Evolutionary conservation across 345 rosid species (phyloP), one percentile per base, ranked within the genome.

Genomic region (Mercurialis annua): DNA sequence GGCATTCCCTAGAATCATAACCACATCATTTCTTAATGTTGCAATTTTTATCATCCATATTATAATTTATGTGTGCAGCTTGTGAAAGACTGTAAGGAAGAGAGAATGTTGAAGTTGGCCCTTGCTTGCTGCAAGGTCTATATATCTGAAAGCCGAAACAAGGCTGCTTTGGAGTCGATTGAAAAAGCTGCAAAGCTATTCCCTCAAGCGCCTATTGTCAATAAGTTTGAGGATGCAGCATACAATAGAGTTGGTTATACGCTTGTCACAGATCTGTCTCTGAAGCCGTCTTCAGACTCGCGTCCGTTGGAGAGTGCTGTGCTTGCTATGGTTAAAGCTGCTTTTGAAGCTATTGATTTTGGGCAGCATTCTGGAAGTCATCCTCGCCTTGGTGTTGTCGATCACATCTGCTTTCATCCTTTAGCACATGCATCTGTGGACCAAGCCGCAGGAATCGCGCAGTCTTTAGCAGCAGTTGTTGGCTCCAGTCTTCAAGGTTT

Each of bases 321-420:
- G 30, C 77, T 89, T 81, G 84, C 98, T 16, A 89, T 90, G 88
- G 91, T 90, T 71, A 82, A 84, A 76, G 81, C 90, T 73, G 94
- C 98, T 56, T 80, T 88, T 40, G 85, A 83, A 55, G 71, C 81
- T 1, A 84, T 90, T 58, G 81, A 81, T 55, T 81, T 90, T 49
- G 86, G 78, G 79, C 78, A 62, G 61, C 98, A 93, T 53, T 73
- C 59, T 56, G 98, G 96, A 57, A 87, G 83, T 65, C 98, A 89
- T 82, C 96, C 97, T 36, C 82, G 96, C 27, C 92, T 90, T 70
- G 97, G 97, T 71, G 96, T 93, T 49, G 92, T 93, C 40, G 98
- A 93, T 57, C 97, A 93, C 72, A 79, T 89, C 62, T 90, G 98
- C 78, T 89, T 93, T 78, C 98, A 93, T 73, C 92, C 94, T 3